Evolutionary conservation across 2,329 filamentous ascomycete genomes (phyloP), one percentile per base, ranked within the genome.

Genomic region (Berkeleyomyces basicola): DNA sequence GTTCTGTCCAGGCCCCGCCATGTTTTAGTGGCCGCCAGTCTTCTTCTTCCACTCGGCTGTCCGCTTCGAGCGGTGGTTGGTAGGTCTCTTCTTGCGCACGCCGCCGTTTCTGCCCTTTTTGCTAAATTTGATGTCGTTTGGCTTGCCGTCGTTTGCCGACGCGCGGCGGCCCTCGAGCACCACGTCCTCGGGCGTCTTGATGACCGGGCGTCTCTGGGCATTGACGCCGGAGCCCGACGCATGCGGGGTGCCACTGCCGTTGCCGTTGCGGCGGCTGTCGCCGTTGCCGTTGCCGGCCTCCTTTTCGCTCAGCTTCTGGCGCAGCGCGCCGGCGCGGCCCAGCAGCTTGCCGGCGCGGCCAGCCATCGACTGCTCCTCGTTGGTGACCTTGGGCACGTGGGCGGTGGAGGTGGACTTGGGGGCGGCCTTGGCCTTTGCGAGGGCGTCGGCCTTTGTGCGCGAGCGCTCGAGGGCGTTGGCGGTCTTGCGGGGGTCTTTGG

Each of bases 121-220:
- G 9, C 80, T 79, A 43, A 85, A 73, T 71, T 79, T 85, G 65
- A 82, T 71, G 68, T 82, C 82, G 71, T 76, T 85, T 47, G 82
- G 82, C 68, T 78, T 84, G 3, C 81, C 85, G 65, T 85, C 82
- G 63, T 79, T 85, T 40, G 79, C 75, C 62, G 81, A 88, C 7
- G 88, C 88, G 61, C 89, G 80, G 66, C 86, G 84, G 0, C 89
- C 89, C 72, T 95, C 89, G 68, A 92, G 91, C n/a, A 91, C 81
- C 66, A 91, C 82, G 33, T n/a, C 16, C 72, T 90, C 86, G 0
- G 86, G 85, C 1, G 80, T 78, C 73, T 82, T 81, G 67, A 81
- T 71, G 4, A 62, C 70, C 49, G 59, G 65, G 65, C 16, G 65
- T 66, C 46, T 65, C 67, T 53, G 65, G 67, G 44, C 65, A 11